Evolutionary conservation across 2,329 filamentous ascomycete genomes (phyloP).

Genomic region (Aciculosporium take): DNA sequence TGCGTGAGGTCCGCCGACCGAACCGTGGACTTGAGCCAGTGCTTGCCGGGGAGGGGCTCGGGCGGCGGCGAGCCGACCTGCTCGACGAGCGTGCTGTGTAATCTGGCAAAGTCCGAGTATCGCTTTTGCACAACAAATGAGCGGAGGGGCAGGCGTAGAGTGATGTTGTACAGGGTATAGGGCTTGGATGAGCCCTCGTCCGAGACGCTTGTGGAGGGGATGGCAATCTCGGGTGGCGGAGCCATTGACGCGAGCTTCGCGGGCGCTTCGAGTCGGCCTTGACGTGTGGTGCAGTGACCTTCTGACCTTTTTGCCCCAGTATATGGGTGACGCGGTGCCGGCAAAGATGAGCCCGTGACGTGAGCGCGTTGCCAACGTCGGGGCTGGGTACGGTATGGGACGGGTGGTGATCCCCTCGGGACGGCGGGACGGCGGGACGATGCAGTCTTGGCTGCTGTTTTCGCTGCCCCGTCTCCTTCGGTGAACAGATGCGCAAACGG

Average conservation of each 20-base stretch:
- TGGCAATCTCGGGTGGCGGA: constrained; percentile 51
- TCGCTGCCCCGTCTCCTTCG: background rate
- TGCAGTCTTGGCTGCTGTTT: too few species aligned
- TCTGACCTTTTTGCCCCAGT: background rate
- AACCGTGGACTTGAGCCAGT: constrained; percentile 63
- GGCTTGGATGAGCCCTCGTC: constrained; percentile 41
- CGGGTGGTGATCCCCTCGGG: background rate
- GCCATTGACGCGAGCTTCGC: constrained; percentile 35
- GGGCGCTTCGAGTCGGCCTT: background rate
- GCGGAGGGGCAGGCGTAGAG: constrained; percentile 59
- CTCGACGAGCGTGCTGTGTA: constrained; percentile 48
- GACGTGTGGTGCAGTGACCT: background rate
- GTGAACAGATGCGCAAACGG: background rate
- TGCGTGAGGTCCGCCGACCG: constrained; percentile 56
- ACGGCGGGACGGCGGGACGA: too few species aligned
- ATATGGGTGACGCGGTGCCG: too few species aligned
- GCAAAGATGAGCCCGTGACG: too few species aligned
- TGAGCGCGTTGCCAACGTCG: background rate
- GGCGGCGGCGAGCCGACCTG: constrained; percentile 52
- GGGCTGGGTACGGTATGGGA: background rate
- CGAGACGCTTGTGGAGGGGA: constrained; percentile 48
- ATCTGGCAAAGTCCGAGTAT: constrained; percentile 62
- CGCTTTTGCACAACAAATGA: constrained; percentile 66
- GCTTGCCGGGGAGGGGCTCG: constrained; percentile 53
- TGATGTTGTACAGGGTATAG: constrained; percentile 67